phyloP scores from a whole-genome alignment of 1,284 basidiomycete species.

The Earliella scabrosa region DNA sequence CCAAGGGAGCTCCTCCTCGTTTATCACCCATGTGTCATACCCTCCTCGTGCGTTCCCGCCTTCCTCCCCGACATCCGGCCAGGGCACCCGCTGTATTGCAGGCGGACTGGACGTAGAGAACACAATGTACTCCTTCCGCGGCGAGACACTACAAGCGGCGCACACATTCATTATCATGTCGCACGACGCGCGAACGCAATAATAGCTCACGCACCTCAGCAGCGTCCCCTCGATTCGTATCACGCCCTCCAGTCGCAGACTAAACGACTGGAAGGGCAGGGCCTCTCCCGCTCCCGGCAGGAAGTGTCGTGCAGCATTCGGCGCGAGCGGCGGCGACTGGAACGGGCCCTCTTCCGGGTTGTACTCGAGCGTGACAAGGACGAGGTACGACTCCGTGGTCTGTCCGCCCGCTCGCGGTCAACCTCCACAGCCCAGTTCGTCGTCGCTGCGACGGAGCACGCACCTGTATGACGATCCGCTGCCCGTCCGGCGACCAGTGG shows the following conservation, averaged over 20 bases:
- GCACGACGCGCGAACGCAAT: not conserved
- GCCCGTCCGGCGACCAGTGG: conserved; percentile 83
- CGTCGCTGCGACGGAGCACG: conserved; percentile 25
- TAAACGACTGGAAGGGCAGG: conserved; percentile 63
- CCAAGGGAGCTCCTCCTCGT: conserved; percentile 75
- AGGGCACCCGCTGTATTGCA: conserved; percentile 78
- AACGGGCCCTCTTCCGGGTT: conserved; percentile 61
- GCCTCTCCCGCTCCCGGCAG: conserved; percentile 82
- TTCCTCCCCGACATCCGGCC: conserved; percentile 55
- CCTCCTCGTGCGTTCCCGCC: conserved; percentile 34
- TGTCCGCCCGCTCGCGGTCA: conserved; percentile 30
- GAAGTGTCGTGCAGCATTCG: conserved; percentile 66
- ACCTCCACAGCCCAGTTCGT: not conserved
- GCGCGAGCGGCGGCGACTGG: conserved; percentile 53
- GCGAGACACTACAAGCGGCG: conserved; percentile 60
- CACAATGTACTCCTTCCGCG: conserved; percentile 65
- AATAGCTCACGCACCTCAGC: conserved; percentile 52
- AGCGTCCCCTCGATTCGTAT: conserved; percentile 79
- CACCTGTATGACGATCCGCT: conserved; percentile 79
- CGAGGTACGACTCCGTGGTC: conserved; percentile 81
- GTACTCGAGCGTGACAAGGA: conserved; percentile 74
- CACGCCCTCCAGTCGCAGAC: conserved; percentile 81
- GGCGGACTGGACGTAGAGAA: conserved; percentile 76
- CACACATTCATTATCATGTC: conserved; percentile 7
- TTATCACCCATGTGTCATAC: conserved; percentile 75